These are phyloP conservation scores for Austroboletus niveus DNA, from an alignment of 1,284 basidiomycete genomes.

Conservation along the genomic window DNA sequence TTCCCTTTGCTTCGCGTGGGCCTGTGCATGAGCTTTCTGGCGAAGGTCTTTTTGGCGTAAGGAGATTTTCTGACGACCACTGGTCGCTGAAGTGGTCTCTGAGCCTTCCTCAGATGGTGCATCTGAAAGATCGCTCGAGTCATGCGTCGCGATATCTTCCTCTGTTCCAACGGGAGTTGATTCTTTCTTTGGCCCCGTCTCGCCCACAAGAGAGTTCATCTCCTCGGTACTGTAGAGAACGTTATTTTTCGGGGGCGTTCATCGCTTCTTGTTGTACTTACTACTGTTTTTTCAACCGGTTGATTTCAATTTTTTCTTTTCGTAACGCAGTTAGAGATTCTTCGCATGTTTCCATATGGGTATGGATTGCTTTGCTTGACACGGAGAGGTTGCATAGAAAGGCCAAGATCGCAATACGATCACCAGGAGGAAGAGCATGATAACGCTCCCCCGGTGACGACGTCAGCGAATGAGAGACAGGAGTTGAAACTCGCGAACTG, in stretches of 20 bases:
- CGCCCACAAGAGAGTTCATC: conserved; percentile 63
- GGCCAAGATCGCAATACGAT: conserved; percentile 82
- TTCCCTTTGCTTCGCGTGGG: conserved; percentile 74
- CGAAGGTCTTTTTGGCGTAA: conserved; percentile 51
- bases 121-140: conserved; percentile 72
- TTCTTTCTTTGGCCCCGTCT: conserved; percentile 57
- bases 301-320: conserved; percentile 95
- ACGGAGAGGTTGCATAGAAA: conserved; percentile 91
- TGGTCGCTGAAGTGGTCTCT: conserved; percentile 43
- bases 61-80: conserved; percentile 46
- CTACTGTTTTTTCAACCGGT: conserved; percentile 84
- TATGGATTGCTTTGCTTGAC: conserved; percentile 84
- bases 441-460: conserved; percentile 71
- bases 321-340: conserved; percentile 86
- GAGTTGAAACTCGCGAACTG: conserved; percentile 45
- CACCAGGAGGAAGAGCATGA: conserved; percentile 65
- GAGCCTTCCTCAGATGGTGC: conserved; percentile 55
- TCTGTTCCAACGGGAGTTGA: conserved; percentile 41
- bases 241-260: conserved; percentile 6
- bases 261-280: conserved; percentile 44
- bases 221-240: conserved; percentile 58
- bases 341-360: conserved; percentile 89
- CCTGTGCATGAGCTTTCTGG: conserved; percentile 52
- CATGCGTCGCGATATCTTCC: conserved; percentile 57
- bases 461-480: conserved; percentile 35